Conservation (phyloP, 805 yeast genomes). For the Saccharomycopsis oosterbeekiorum region DNA sequence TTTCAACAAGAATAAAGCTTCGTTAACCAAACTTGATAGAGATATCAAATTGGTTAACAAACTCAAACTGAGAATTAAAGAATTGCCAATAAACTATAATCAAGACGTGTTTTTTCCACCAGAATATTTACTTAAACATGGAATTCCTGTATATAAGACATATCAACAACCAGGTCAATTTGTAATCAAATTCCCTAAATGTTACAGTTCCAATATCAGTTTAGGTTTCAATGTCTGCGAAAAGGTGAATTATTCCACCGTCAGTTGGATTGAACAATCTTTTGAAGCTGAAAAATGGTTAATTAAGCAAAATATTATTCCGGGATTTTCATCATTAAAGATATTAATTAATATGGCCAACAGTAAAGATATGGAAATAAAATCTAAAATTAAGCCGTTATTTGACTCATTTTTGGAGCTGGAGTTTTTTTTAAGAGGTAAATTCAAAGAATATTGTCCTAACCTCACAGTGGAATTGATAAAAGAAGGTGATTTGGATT, state of each 20-base stretch:
- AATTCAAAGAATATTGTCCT: slow-evolving; percentile 27
- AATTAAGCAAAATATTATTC: slow-evolving; percentile 35
- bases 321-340: slow-evolving; percentile 42
- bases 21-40: slow-evolving; percentile 5
- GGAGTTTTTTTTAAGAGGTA: slow-evolving; percentile 36
- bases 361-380: slow-evolving; percentile 24
- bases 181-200: slow-evolving; percentile 46
- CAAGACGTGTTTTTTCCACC: slow-evolving; percentile 44
- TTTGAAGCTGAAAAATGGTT: slow-evolving; percentile 44
- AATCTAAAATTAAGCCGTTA: slow-evolving; percentile 27
- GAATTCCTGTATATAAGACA: slow-evolving; percentile 38
- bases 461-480: slow-evolving; percentile 8
- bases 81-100: slow-evolving; percentile 24
- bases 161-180: slow-evolving; percentile 56
- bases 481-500: slow-evolving; percentile 32
- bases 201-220: slow-evolving; percentile 42
- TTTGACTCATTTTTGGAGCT: slow-evolving; percentile 28
- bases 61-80: slow-evolving; percentile 2
- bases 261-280: slow-evolving; percentile 44
- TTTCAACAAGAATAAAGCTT: slow-evolving; percentile 10
- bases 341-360: slow-evolving; percentile 39
- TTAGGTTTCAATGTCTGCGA: slow-evolving; percentile 50
- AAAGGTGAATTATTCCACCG: slow-evolving; percentile 46
- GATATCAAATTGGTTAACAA: background rate
- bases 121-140: slow-evolving; percentile 33